Evolutionary conservation across 495 filamentous ascomycete species (phyloP).

Genomic region (Penicillium odoratum): DNA sequence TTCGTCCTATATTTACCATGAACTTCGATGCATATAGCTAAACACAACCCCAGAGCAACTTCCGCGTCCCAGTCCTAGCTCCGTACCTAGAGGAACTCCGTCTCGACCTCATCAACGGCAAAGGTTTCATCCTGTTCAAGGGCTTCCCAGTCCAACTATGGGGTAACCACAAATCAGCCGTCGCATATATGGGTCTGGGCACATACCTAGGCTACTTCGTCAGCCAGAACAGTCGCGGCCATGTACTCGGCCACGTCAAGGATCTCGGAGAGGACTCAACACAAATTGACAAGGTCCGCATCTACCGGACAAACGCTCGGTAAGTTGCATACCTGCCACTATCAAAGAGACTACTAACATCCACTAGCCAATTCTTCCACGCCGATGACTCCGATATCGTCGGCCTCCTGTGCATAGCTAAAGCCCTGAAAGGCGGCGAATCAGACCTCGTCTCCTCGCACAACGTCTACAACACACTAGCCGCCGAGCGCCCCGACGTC

Average conservation of each 20-base stretch:
- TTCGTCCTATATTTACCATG: slow-evolving; percentile 11
- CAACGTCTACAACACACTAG: slow-evolving; percentile 78
- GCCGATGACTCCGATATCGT: slow-evolving; percentile 82
- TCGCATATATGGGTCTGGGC: slow-evolving; percentile 82
- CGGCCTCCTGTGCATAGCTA: slow-evolving; percentile 78
- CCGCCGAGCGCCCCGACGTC: slow-evolving; percentile 74
- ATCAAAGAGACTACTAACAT: neutral
- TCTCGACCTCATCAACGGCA: slow-evolving; percentile 71
- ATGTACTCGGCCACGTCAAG: slow-evolving; percentile 84
- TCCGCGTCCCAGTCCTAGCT: slow-evolving; percentile 61
- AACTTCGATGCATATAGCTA: neutral
- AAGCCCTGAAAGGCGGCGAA: slow-evolving; percentile 80
- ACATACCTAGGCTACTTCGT: slow-evolving; percentile 79
- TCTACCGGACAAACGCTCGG: slow-evolving; percentile 81
- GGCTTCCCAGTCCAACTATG: slow-evolving; percentile 71
- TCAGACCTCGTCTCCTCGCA: slow-evolving; percentile 79
- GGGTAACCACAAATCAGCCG: slow-evolving; percentile 70
- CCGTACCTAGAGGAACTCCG: slow-evolving; percentile 56
- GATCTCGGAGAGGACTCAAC: slow-evolving; percentile 77
- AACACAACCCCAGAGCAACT: slow-evolving; percentile 21
- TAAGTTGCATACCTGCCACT: slow-evolving; percentile 31
- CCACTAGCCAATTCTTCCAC: slow-evolving; percentile 65
- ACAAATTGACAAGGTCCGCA: slow-evolving; percentile 75
- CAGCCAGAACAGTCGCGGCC: slow-evolving; percentile 76
- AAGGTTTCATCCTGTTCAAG: slow-evolving; percentile 83